Evolutionary conservation across 495 filamentous ascomycete genomes (phyloP).

Genomic region (Halenospora varia): DNA sequence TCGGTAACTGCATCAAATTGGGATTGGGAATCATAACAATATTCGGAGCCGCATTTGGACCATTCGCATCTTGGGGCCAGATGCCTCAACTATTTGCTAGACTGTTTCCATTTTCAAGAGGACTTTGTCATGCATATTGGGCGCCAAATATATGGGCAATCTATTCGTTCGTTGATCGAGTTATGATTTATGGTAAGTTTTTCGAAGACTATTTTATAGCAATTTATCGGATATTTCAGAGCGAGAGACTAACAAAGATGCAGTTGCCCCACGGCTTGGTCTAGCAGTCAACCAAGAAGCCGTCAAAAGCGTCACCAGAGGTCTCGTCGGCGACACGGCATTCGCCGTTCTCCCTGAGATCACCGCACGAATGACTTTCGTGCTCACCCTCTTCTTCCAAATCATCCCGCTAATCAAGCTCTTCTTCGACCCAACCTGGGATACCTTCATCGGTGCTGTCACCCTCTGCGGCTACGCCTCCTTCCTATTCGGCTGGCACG

Average conservation of each 20-base stretch:
- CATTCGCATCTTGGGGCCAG: conserved; percentile 81
- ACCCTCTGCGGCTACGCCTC: conserved; percentile 96
- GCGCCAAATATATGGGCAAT: conserved; percentile 96
- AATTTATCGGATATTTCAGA: background rate
- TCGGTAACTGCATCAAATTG: conserved; percentile 77
- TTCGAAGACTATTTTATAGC: background rate
- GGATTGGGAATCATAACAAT: conserved; percentile 65
- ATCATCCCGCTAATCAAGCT: conserved; percentile 75
- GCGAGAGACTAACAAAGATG: background rate
- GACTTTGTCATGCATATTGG: conserved; percentile 97
- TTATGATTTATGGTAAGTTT: conserved; percentile 70
- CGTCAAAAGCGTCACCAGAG: conserved; percentile 82
- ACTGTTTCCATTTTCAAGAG: conserved; percentile 90
- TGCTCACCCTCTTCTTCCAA: conserved; percentile 80
- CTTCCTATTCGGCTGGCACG: conserved; percentile 98
- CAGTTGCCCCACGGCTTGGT: conserved; percentile 76
- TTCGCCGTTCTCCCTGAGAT: conserved; percentile 92
- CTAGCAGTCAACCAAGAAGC: conserved; percentile 69
- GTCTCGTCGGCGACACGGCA: conserved; percentile 89
- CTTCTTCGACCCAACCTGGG: conserved; percentile 75
- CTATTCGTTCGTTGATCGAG: conserved; percentile 86
- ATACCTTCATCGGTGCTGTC: conserved; percentile 81
- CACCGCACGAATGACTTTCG: conserved; percentile 72
- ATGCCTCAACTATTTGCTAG: conserved; percentile 81
- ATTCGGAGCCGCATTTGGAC: conserved; percentile 84